Evolutionary conservation across 2,329 filamentous ascomycete species (phyloP).

Genomic region (Penicillium sp.): DNA sequence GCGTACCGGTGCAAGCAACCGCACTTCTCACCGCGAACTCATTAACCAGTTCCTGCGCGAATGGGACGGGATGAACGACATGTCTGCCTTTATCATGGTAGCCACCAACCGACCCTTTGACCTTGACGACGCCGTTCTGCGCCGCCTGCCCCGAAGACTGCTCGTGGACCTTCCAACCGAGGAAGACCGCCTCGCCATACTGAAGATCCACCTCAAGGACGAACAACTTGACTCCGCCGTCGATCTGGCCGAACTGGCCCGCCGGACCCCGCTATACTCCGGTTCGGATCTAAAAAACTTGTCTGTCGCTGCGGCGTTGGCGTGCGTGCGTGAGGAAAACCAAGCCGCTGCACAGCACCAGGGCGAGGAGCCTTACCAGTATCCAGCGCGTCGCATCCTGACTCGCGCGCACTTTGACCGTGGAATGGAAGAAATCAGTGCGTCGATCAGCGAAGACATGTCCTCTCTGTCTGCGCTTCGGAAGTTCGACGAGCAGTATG

Average conservation of each 20-base stretch:
- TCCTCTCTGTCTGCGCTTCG: slow-evolving; percentile 78
- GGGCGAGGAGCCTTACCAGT: slow-evolving; percentile 54
- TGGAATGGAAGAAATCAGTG: slow-evolving; percentile 84
- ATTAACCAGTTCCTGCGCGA: slow-evolving; percentile 97
- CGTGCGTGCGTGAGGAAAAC: slow-evolving; percentile 52
- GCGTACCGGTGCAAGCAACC: slow-evolving; percentile 63
- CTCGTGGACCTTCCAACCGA: slow-evolving; percentile 53
- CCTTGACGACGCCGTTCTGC: slow-evolving; percentile 66
- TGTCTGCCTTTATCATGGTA: slow-evolving; percentile 94
- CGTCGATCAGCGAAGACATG: slow-evolving; percentile 95
- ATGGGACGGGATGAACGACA: slow-evolving; percentile 88
- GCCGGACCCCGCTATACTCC: slow-evolving; percentile 52
- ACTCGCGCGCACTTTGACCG: slow-evolving; percentile 74
- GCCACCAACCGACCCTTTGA: slow-evolving; percentile 96
- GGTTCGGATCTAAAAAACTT: slow-evolving; percentile 57
- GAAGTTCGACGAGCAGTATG: slow-evolving; percentile 95
- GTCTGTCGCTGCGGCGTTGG: slow-evolving; percentile 52
- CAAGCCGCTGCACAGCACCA: slow-evolving; percentile 41
- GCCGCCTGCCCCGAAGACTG: slow-evolving; percentile 53
- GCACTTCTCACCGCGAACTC: slow-evolving; percentile 77
- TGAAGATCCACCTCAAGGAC: slow-evolving; percentile 54
- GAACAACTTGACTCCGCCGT: slow-evolving; percentile 48
- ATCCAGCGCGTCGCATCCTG: slow-evolving; percentile 70
- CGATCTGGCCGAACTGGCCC: slow-evolving; percentile 46
- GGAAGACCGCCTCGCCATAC: slow-evolving; percentile 49